A percentile compares a stretch with the other conserved stretches of the same genome.
phyloP scores from a whole-genome alignment of 2,329 filamentous ascomycete species.

The Parasarocladium wereldwijsianum region DNA sequence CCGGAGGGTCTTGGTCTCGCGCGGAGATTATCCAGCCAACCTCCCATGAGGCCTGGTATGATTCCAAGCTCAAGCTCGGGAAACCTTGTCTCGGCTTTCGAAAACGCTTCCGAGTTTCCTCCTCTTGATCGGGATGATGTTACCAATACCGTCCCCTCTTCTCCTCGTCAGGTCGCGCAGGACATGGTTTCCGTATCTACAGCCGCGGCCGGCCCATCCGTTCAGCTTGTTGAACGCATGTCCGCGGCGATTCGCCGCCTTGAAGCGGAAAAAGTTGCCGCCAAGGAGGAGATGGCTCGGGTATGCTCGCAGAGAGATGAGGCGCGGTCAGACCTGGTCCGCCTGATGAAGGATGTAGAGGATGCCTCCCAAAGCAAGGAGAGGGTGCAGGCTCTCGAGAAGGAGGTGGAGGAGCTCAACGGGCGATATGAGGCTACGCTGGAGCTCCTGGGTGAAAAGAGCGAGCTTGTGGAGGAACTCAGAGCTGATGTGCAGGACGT shows the following conservation, averaged over 20 bases:
- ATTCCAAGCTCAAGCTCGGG: constrained; percentile 21
- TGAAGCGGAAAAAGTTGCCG: constrained; percentile 80
- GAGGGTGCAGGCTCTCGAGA: constrained; percentile 50
- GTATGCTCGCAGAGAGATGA: constrained; percentile 81
- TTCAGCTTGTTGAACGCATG: constrained; percentile 93
- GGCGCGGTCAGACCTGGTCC: constrained; percentile 79
- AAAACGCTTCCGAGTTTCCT: constrained; percentile 20
- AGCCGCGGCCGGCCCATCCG: constrained; percentile 76
- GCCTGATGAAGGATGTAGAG: constrained; percentile 77
- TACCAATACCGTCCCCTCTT: constrained; percentile 29
- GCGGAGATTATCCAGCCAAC: constrained; percentile 36
- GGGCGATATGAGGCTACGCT: constrained; percentile 78
- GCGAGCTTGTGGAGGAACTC: constrained; percentile 84
- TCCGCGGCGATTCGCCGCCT: constrained; percentile 81
- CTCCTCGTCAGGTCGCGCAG: constrained; percentile 56
- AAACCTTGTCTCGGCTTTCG: constrained; percentile 34
- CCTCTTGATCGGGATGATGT: constrained; percentile 35
- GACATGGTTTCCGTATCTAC: constrained; percentile 85
- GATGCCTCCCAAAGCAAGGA: constrained; percentile 44
- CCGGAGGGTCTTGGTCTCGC: constrained; percentile 23
- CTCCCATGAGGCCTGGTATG: constrained; percentile 24
- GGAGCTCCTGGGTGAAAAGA: constrained; percentile 94
- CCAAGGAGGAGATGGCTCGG: constrained; percentile 71
- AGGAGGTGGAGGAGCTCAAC: constrained; percentile 53
- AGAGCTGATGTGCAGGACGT: constrained; percentile 79